phyloP scores from a whole-genome alignment of 176 grass and related monocot genomes.

The Rhynchospora tenuis region DNA sequence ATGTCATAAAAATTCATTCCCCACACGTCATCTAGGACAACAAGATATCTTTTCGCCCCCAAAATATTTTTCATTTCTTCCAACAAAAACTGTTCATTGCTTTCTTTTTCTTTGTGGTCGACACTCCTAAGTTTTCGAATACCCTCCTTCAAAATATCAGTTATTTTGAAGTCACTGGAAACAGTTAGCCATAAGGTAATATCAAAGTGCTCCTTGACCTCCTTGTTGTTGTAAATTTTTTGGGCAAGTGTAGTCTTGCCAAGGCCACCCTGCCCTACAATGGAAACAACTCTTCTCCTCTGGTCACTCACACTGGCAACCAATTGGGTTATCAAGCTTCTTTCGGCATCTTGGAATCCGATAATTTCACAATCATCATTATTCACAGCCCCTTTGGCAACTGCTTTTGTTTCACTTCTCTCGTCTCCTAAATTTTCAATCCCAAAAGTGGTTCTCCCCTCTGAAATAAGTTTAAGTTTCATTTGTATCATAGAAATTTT shows the following conservation, averaged over 20 bases:
- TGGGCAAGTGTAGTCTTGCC: slow-evolving; percentile 1
- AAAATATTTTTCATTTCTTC: not conserved
- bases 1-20: not conserved
- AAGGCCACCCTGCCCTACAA: not conserved
- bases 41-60: not conserved
- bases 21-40: not conserved
- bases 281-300: not conserved
- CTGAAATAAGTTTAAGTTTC: not conserved
- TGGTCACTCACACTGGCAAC: not conserved
- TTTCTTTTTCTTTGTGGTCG: not conserved
- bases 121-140: not conserved
- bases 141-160: not conserved
- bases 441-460: not conserved
- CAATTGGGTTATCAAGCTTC: not conserved
- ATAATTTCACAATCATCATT: slow-evolving; percentile 5
- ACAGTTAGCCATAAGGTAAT: not conserved
- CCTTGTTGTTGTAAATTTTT: not conserved
- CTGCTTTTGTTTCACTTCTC: not conserved
- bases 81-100: not conserved
- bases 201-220: not conserved
- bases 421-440: slow-evolving; percentile 8
- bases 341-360: not conserved
- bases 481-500: not conserved
- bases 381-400: not conserved
- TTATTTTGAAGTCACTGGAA: not conserved